Evolutionary conservation across 371 early-diverging fungal species (phyloP), one percentile per base, ranked within the genome.

Genomic region (Rhizopus arrhizus): DNA sequence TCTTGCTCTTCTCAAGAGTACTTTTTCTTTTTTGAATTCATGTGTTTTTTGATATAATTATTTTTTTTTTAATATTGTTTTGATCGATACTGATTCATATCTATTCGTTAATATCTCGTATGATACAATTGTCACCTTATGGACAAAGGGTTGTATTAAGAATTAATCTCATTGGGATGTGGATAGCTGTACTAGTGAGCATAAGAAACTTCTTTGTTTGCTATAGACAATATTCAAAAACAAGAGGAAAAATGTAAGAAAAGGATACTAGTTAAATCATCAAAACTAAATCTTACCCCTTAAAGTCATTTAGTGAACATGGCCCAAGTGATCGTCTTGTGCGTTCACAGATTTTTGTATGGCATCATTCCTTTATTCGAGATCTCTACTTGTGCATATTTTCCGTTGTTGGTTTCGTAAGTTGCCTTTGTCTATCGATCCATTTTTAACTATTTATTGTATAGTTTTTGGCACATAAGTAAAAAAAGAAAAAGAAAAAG

Each of bases 381-480:
- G 64, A 67, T 79, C 5, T 55, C 48, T 13, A 74, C 79, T 0
- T 79, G 79, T 43, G 71, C 70, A 22, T 74, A 72, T 56, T 79
- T 72, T 34, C 79, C 79, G 42, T 41, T 79, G 12, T 70, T 79
- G 31, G 74, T 79, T 5, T 75, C 79, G 79, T 79, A 74, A 72
- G 72, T 75, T 13, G 16, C 11, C 6, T 43, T 61, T 54, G 32
- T 22, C 22, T 22, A 22, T 22, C 22, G 2, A 22, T 2, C 22
- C 22, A 22, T 22, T 22, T 22, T 22, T 22, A 22, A 22, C 22
- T 22, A 22, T 22, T 22, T 22, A 22, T 22, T 22, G 22, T 22
- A 0, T 22, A 22, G 22, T 22, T 22, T 22, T 22, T 22, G 22
- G 22, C 22, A 22, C 22, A 22, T 22, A 0, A 22, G 22, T 22